Evolutionary conservation across 1,139 yeast species (phyloP), one percentile per base, ranked within the genome.

Genomic region (Kodamaea ohmeri): DNA sequence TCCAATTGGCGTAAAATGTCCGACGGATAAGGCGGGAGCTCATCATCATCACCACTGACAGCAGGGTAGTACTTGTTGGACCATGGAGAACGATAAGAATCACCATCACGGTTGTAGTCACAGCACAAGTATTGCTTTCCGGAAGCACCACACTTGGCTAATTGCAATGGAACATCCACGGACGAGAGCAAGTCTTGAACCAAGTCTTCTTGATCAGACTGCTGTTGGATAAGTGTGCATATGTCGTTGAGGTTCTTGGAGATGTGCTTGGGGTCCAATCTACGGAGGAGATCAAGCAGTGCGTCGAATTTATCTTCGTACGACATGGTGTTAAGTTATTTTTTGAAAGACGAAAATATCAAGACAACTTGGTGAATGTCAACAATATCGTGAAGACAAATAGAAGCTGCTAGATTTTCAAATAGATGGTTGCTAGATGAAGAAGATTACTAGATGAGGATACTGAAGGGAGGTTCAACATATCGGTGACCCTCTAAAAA

Each of bases 31-130:
- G 95, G 92, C 2, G 85, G 81, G 21, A 80, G 79, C 30, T 64
- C 67, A 30, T 69, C 73, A 24, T 52, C 56, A 25, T 76, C 83
- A 11, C 67, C 63, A n/a, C 64, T 55, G 15, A 77, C 57, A 6
- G 53, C 51, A 0, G 96, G 96, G 47, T 74, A 80, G 61, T 86
- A 92, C 47, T 75, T 71, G 56, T 88, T 88, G 21, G 89, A 75
- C 90, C 94, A 90, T 2, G 98, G 98, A 0, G 96, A 86, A 50
- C 97, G 74, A 63, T 76, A 86, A 22, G 92, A 82, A 60, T 92
- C 97, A 5, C 95, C 92, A 54, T 92, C 98, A 48, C 98, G 73
- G 61, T 92, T 92, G 60, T 90, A 92, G 58, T 92, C 98, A 63
- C 98, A 92, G 39, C 92, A 78, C 46, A 92, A 71, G 58, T 72